Percentiles rank a stretch among this genome's conserved stretches.
Evolutionary conservation across 768 basidiomycete genomes (phyloP).

Genomic region (Mycena kentingensis): DNA sequence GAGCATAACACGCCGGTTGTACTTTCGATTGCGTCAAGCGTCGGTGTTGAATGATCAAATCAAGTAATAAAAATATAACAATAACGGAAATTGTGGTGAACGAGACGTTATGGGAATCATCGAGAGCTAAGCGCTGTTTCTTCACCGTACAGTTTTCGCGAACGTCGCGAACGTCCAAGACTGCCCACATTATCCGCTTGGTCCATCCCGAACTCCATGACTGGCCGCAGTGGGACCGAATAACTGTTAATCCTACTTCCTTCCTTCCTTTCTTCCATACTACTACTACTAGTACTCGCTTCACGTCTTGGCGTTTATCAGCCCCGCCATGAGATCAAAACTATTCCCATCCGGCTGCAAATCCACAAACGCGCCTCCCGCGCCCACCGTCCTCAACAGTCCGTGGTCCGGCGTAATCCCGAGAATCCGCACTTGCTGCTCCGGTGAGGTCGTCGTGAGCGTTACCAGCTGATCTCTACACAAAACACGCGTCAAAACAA

Average conservation of each 20-base stretch:
- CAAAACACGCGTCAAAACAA: conserved; percentile 2
- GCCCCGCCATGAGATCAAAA: conserved; percentile 90
- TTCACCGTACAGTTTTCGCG: too few species aligned
- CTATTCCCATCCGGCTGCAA: conserved; percentile 97
- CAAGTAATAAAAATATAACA: too few species aligned
- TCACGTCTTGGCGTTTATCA: conserved; percentile 65
- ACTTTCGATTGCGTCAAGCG: too few species aligned
- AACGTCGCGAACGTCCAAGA: too few species aligned
- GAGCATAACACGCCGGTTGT: too few species aligned
- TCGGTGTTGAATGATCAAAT: too few species aligned
- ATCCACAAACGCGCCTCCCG: conserved; percentile 76
- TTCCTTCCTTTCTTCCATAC: not conserved
- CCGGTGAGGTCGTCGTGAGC: conserved; percentile 74
- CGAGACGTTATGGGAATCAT: too few species aligned
- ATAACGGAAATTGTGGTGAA: too few species aligned
- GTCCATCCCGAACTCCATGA: too few species aligned
- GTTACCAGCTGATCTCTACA: conserved; percentile 83
- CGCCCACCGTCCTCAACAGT: conserved; percentile 78
- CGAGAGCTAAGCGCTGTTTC: too few species aligned
- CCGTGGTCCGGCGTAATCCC: conserved; percentile 90
- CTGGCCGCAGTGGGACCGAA: not conserved
- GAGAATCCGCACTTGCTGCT: conserved; percentile 68
- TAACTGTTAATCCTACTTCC: too few species aligned
- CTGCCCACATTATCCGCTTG: too few species aligned
- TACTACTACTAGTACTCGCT: not conserved